Conservation (phyloP, 768 basidiomycete genomes). For the Scleroderma citrinum region DNA sequence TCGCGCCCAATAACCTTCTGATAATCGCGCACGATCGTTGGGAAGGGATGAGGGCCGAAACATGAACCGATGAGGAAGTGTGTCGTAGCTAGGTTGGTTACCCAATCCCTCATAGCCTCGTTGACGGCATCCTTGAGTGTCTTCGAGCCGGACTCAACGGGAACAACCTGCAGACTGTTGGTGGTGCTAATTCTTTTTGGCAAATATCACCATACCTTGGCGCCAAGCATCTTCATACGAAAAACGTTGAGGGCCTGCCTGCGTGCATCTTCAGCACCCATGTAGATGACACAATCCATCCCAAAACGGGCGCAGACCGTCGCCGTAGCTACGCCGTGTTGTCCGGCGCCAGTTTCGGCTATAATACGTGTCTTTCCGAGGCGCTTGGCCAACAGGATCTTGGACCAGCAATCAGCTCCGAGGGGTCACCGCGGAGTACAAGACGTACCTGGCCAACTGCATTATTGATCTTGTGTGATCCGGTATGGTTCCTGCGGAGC, state of each 20-base stretch:
- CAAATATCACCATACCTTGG: slow-evolving; percentile 45
- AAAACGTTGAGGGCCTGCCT: slow-evolving; percentile 97
- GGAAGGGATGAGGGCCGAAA: slow-evolving; percentile 98
- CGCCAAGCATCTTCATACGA: slow-evolving; percentile 96
- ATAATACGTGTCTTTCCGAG: slow-evolving; percentile 96
- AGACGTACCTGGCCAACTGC: slow-evolving; percentile 85
- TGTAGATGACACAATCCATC: slow-evolving; percentile 92
- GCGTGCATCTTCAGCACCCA: slow-evolving; percentile 96
- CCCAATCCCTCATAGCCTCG: slow-evolving; percentile 98
- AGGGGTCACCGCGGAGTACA: neutral
- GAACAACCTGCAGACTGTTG: slow-evolving; percentile 62
- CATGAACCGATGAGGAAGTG: slow-evolving; percentile 97
- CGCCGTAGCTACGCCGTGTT: slow-evolving; percentile 98
- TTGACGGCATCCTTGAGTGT: slow-evolving; percentile 98
- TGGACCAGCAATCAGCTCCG: slow-evolving; percentile 7
- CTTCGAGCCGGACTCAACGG: slow-evolving; percentile 88
- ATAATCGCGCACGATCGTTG: slow-evolving; percentile 97
- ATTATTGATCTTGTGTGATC: slow-evolving; percentile 99
- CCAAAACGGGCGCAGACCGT: slow-evolving; percentile 97
- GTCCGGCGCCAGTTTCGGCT: slow-evolving; percentile 97
- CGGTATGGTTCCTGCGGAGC: slow-evolving; percentile 82
- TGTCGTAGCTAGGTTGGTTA: slow-evolving; percentile 87
- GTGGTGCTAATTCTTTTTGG: neutral
- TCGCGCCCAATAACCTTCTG: slow-evolving; percentile 93
- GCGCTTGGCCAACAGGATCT: slow-evolving; percentile 92